These are phyloP conservation scores for Leccinum obscurum DNA, from an alignment of 768 basidiomycete species.

Conservation along the genomic window DNA sequence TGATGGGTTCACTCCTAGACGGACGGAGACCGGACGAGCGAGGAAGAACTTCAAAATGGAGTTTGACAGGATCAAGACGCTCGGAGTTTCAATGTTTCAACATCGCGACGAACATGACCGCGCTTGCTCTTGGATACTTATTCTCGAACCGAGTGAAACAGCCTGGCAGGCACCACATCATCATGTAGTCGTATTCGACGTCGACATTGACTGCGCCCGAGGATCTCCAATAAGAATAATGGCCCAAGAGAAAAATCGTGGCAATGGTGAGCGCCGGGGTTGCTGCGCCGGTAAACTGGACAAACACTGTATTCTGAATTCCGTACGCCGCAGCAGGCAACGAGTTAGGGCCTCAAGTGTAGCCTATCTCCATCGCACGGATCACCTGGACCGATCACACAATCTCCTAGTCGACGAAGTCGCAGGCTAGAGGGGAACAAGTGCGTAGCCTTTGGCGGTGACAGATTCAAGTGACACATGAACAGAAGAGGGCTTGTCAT, in stretches of 20 bases:
- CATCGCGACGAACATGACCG: neutral
- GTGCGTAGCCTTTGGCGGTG: neutral
- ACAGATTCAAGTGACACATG: neutral
- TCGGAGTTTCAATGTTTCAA: slow-evolving; percentile 1
- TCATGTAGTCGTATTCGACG: neutral
- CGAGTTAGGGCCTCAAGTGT: neutral
- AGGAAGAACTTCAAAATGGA: neutral
- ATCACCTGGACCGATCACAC: neutral
- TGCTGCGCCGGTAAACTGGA: neutral
- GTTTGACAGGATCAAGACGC: neutral
- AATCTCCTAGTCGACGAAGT: neutral
- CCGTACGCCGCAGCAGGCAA: neutral
- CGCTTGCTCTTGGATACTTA: neutral
- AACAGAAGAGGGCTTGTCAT: neutral
- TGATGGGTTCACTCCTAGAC: neutral
- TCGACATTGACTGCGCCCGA: neutral
- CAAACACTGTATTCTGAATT: neutral
- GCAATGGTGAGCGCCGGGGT: neutral
- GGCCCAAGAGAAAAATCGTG: neutral
- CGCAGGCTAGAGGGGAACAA: neutral
- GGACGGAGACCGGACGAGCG: neutral
- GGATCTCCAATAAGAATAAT: neutral
- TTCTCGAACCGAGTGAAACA: neutral
- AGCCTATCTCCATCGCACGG: neutral
- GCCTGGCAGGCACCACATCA: neutral